A percentile compares a stretch with the other conserved stretches of the same genome.
These are phyloP conservation scores for Phyllosticta citriasiana DNA, from an alignment of 2,329 filamentous ascomycete species.

Conservation along the genomic window DNA sequence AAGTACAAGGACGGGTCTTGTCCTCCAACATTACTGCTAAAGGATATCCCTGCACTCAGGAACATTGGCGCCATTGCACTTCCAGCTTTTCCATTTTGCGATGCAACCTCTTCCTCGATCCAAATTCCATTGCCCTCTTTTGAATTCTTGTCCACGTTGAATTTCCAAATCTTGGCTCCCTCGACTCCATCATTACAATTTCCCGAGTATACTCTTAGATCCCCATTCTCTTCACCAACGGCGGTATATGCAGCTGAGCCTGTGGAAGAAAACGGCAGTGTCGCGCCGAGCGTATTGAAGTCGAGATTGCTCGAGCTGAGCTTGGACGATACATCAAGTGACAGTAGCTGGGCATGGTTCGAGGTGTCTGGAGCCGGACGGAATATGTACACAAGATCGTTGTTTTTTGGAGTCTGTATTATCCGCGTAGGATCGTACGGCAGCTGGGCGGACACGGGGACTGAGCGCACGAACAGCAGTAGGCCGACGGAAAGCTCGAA, in stretches of 20 bases:
- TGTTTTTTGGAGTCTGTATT: constrained; percentile 45
- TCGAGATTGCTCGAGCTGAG: constrained; percentile 39
- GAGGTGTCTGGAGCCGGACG: constrained; percentile 40
- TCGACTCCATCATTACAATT: constrained; percentile 50
- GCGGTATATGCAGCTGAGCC: constrained; percentile 52
- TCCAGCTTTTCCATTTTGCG: constrained; percentile 26
- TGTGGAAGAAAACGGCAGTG: constrained; percentile 53
- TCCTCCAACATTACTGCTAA: constrained; percentile 51
- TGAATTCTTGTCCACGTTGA: constrained; percentile 38
- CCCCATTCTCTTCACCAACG: constrained; percentile 55
- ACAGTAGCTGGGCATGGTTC: constrained; percentile 44
- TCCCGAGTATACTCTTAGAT: constrained; percentile 64
- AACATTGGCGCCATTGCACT: constrained; percentile 42
- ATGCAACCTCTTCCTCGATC: constrained; percentile 34
- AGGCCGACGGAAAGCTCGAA: not conserved
- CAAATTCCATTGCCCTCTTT: constrained; percentile 45
- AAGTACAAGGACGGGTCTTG: constrained; percentile 52
- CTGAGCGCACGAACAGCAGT: not conserved
- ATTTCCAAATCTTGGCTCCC: constrained; percentile 57
- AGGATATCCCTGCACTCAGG: constrained; percentile 53
- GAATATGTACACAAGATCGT: constrained; percentile 60
- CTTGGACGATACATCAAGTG: constrained; percentile 54
- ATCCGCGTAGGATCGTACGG: constrained; percentile 73
- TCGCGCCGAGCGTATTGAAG: constrained; percentile 41
- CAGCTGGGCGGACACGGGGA: constrained; percentile 33